phyloP scores from a whole-genome alignment of 345 rosid genomes.

The Adansonia digitata region DNA sequence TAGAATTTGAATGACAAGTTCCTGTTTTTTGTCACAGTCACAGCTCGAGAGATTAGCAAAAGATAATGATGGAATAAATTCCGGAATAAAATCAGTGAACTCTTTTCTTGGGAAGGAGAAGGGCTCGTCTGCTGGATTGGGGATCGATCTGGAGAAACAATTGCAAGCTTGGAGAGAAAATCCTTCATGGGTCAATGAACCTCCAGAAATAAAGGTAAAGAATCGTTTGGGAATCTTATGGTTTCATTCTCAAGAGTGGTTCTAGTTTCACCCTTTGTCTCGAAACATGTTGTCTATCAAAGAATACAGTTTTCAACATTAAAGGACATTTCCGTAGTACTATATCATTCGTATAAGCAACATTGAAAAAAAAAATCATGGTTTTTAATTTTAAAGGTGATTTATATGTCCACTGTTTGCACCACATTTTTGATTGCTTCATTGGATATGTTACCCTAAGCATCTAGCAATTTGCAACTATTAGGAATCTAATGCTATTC shows the following conservation, averaged over 20 bases:
- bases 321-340: not conserved
- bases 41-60: constrained; percentile 43
- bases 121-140: constrained; percentile 30
- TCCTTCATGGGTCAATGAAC: constrained; percentile 57
- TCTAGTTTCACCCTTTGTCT: not conserved
- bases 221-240: not conserved
- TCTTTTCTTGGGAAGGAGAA: constrained; percentile 34
- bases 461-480: not conserved
- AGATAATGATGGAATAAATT: constrained; percentile 27
- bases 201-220: constrained; percentile 57
- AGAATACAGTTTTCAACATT: not conserved
- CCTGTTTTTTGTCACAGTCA: constrained; percentile 31
- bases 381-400: not conserved
- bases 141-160: constrained; percentile 57
- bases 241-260: not conserved
- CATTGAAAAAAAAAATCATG: not conserved
- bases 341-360: not conserved
- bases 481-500: constrained; percentile 24
- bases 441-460: not conserved
- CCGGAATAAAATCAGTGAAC: constrained; percentile 18
- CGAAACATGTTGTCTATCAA: not conserved
- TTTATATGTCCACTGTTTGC: too few species aligned
- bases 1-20: not conserved
- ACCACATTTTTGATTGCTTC: not conserved
- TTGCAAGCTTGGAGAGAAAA: constrained; percentile 72